Percentiles rank a stretch among this genome's conserved stretches.
These are phyloP conservation scores for Agroathelia rolfsii DNA, from an alignment of 1,284 basidiomycete genomes.

Conservation along the genomic window DNA sequence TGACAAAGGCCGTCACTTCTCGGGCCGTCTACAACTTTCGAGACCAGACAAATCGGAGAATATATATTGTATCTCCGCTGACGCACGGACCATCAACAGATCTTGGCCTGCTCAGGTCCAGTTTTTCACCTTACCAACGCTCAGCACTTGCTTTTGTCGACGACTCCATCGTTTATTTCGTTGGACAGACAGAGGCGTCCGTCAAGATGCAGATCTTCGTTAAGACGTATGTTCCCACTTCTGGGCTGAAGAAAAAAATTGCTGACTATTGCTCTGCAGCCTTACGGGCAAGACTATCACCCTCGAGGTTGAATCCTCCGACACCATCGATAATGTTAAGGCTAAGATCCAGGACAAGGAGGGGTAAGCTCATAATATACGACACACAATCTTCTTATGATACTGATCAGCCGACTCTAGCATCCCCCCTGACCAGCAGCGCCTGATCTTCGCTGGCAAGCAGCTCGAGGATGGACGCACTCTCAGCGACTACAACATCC, in stretches of 20 bases:
- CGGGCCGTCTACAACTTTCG: no score
- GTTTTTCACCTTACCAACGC: no score
- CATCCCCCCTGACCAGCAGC: slow-evolving; percentile 57
- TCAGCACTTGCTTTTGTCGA: slow-evolving; percentile 64
- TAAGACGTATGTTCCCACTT: slow-evolving; percentile 60
- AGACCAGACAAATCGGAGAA: no score
- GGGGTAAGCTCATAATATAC: slow-evolving; percentile 11
- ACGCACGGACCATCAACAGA: slow-evolving; percentile 38
- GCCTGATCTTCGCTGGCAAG: slow-evolving; percentile 58
- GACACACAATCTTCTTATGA: slow-evolving; percentile 1
- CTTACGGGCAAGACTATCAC: slow-evolving; percentile 34
- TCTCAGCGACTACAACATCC: slow-evolving; percentile 58
- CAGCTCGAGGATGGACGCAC: slow-evolving; percentile 59
- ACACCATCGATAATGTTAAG: slow-evolving; percentile 30
- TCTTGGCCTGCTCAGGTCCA: no score
- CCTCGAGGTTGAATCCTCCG: slow-evolving; percentile 29
- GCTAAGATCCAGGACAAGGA: slow-evolving; percentile 31
- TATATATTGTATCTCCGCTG: no score
- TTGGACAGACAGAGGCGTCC: slow-evolving; percentile 14
- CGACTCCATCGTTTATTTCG: slow-evolving; percentile 19
- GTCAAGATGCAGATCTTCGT: slow-evolving; percentile 87
- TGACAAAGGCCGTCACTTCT: no score
- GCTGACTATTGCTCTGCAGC: slow-evolving; percentile 28
- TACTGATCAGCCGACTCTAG: slow-evolving; percentile 13
- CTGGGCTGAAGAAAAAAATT: slow-evolving; percentile 2